These are phyloP conservation scores for Tylopilus balloui DNA, from an alignment of 768 basidiomycete genomes.

Conservation along the genomic window DNA sequence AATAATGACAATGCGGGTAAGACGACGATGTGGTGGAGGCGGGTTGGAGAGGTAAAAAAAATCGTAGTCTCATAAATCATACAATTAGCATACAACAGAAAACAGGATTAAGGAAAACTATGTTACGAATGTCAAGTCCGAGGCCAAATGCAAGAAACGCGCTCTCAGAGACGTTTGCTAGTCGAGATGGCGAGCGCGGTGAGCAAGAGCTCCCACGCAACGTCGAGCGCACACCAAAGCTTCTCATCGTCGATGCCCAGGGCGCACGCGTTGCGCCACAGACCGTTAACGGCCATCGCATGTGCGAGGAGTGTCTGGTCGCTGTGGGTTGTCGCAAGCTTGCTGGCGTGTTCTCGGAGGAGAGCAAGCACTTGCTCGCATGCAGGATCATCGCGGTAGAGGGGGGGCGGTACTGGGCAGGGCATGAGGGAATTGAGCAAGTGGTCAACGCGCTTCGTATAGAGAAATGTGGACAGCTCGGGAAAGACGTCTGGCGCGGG, in stretches of 20 bases:
- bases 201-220: constrained; percentile 48
- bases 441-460: constrained; percentile 55
- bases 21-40: neutral
- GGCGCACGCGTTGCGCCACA: constrained; percentile 49
- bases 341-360: constrained; percentile 15
- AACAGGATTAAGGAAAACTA: constrained; percentile 8
- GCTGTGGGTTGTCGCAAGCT: constrained; percentile 12
- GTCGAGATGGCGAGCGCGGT: constrained; percentile 35
- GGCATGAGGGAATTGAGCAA: constrained; percentile 66
- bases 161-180: constrained; percentile 10
- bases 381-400: constrained; percentile 24
- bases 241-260: constrained; percentile 47
- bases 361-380: constrained; percentile 9
- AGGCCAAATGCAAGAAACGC: neutral
- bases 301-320: constrained; percentile 33
- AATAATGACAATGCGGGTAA: constrained; percentile 16
- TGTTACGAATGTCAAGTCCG: neutral
- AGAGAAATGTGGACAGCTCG: constrained; percentile 61
- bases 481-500: constrained; percentile 70
- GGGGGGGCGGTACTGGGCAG: constrained; percentile 22
- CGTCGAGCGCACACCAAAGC: constrained; percentile 46
- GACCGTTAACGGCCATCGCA: constrained; percentile 37
- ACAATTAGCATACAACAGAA: constrained; percentile 12
- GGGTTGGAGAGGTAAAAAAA: neutral
- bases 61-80: constrained; percentile 23